These are phyloP conservation scores for Candida broadrunensis DNA, from an alignment of 805 yeast genomes.

Conservation along the genomic window DNA sequence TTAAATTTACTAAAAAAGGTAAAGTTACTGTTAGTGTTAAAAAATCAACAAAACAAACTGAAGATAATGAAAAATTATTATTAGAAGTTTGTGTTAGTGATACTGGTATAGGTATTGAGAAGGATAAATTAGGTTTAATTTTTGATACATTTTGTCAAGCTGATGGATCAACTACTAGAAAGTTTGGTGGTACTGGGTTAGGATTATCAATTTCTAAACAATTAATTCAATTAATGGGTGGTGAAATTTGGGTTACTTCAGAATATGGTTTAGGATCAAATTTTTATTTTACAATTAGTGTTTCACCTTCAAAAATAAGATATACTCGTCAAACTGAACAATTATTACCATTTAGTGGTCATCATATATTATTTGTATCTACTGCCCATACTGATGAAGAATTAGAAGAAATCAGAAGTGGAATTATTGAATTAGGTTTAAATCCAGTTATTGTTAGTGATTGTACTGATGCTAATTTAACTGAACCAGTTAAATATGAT, in stretches of 20 bases:
- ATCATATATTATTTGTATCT: slow-evolving; percentile 67
- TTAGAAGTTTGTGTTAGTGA: slow-evolving; percentile 86
- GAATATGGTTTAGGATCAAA: slow-evolving; percentile 78
- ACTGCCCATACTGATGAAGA: slow-evolving; percentile 56
- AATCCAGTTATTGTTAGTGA: slow-evolving; percentile 58
- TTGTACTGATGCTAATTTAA: slow-evolving; percentile 55
- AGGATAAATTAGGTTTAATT: slow-evolving; percentile 78
- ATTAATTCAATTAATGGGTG: slow-evolving; percentile 87
- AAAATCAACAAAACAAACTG: slow-evolving; percentile 39
- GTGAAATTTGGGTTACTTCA: slow-evolving; percentile 88
- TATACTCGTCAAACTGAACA: slow-evolving; percentile 65
- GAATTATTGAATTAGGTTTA: slow-evolving; percentile 54
- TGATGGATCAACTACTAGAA: slow-evolving; percentile 89
- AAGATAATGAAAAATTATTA: slow-evolving; percentile 42
- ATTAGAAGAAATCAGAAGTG: slow-evolving; percentile 47
- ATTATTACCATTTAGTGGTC: slow-evolving; percentile 67
- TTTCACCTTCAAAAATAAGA: slow-evolving; percentile 66
- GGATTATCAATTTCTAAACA: slow-evolving; percentile 87
- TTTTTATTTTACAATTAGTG: slow-evolving; percentile 76
- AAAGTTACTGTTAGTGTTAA: slow-evolving; percentile 75
- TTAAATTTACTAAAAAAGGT: slow-evolving; percentile 81
- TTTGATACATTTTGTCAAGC: slow-evolving; percentile 92
- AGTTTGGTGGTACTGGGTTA: slow-evolving; percentile 90
- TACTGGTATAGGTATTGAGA: slow-evolving; percentile 87
- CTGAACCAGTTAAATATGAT: slow-evolving; percentile 63